Evolutionary conservation across 2,329 filamentous ascomycete species (phyloP), one percentile per base, ranked within the genome.

Genomic region (Blastomyces silverae): DNA sequence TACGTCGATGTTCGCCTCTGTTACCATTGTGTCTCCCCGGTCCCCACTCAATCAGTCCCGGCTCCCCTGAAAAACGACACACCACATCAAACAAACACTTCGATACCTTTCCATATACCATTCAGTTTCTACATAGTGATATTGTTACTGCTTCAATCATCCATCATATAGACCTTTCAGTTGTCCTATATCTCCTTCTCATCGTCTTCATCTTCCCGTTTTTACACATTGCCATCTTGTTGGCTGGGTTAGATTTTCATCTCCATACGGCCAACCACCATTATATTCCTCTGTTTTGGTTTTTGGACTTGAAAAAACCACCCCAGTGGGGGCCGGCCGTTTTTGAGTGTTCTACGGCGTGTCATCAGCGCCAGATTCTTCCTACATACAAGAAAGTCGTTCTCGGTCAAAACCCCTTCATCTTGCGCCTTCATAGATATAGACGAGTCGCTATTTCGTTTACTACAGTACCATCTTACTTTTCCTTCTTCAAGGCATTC

Each of bases 81-180:
- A 34, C 25, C 53, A 20, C 20, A 42, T n/a, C 34, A 57, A 22
- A 10, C 34, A 58, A 17, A 3, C 56, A 11, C 37, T 3, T 4
- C n/a, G n/a, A 44, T 58, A 58, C 37, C 37, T 42, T 20, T n/a
- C 39, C 25, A 58, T 28, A 58, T 44, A 42, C 22, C n/a, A 59
- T 25, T 28, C 34, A 17, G 25, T 22, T 22, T 20, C n/a, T 15
- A 37, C 53, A n/a, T 37, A n/a, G 28, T 56, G 53, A 57, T 28
- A 59, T 25, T 17, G 15, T 44, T 44, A 25, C 56, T 42, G 34
- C 37, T 44, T 44, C 34, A 59, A 22, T 3, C 13, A 17, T 42
- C 31, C 55, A 1, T 57, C n/a, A 39, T 57, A n/a, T 39, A 34
- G 55, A 44, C 8, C 44, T 44, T 59, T 59, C 37, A 15, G 11